Conservation (phyloP, 1,139 yeast species). For the Magnusiomyces fungicola region DNA sequence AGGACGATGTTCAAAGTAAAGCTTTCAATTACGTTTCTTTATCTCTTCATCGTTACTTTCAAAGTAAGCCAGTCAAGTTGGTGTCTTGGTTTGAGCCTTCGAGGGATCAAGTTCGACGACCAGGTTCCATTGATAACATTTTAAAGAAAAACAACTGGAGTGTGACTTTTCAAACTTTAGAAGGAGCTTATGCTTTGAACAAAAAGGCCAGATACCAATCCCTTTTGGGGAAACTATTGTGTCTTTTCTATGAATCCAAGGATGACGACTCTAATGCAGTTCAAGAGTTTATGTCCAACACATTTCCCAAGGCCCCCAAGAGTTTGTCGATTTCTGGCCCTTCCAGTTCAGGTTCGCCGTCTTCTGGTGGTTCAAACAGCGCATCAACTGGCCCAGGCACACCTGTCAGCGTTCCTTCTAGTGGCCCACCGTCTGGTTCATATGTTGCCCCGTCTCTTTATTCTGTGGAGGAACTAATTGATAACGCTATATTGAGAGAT, state of each 20-base stretch:
- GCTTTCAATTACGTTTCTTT: conserved; percentile 65
- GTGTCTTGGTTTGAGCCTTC: conserved; percentile 47
- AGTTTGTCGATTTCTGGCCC: neutral
- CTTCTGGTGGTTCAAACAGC: neutral
- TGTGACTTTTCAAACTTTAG: conserved; percentile 14
- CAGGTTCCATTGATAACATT: neutral
- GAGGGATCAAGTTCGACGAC: conserved; percentile 12
- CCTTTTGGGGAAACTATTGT: neutral
- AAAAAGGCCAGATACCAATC: conserved; percentile 1
- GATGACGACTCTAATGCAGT: conserved; percentile 8
- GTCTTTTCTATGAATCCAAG: neutral
- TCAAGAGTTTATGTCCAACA: conserved; percentile 7
- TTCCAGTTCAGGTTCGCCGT: neutral
- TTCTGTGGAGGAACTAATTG: conserved; percentile 8
- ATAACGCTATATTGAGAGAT: conserved; percentile 51
- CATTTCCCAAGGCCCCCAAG: conserved; percentile 7
- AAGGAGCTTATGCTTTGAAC: conserved; percentile 4
- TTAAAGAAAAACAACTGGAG: conserved; percentile 18
- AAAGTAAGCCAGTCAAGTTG: conserved; percentile 52
- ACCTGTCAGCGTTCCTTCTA: conserved; percentile 1
- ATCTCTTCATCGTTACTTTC: conserved; percentile 77
- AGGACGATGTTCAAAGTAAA: conserved; percentile 44
- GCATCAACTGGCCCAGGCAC: neutral
- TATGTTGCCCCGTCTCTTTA: conserved; percentile 2
- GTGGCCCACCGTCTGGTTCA: conserved; percentile 1